These are phyloP conservation scores for Fusarium ambrosium DNA, from an alignment of 2,329 filamentous ascomycete genomes.

Conservation along the genomic window DNA sequence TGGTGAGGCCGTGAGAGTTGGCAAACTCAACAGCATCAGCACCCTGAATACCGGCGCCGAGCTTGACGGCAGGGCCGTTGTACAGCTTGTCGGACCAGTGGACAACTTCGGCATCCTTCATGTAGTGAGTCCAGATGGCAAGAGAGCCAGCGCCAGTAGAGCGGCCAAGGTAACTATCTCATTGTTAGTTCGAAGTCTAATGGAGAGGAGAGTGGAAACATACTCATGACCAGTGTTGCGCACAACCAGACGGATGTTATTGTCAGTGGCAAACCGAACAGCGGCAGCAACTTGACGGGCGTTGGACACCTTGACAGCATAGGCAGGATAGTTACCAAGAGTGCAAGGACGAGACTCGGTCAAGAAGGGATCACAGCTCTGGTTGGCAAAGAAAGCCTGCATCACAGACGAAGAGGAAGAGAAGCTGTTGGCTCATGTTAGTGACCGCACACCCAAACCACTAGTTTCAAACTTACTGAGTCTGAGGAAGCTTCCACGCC, in stretches of 20 bases:
- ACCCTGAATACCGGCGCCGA: constrained; percentile 68
- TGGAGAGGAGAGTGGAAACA: not conserved
- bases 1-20: constrained; percentile 59
- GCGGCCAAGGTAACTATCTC: constrained; percentile 57
- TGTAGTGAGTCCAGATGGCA: constrained; percentile 57
- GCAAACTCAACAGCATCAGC: constrained; percentile 63
- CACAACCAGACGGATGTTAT: constrained; percentile 65
- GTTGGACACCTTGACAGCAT: constrained; percentile 54
- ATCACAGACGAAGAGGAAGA: constrained; percentile 48
- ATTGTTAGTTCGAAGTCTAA: not conserved
- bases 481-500: constrained; percentile 59
- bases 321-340: constrained; percentile 60
- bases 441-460: not conserved
- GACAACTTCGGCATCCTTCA: constrained; percentile 56
- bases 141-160: constrained; percentile 66
- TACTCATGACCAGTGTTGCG: constrained; percentile 68
- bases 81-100: constrained; percentile 60
- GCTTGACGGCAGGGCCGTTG: constrained; percentile 63
- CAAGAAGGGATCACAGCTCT: constrained; percentile 57
- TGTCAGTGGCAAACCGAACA: constrained; percentile 48
- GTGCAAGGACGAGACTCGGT: constrained; percentile 53
- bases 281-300: constrained; percentile 51
- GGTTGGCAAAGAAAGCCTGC: constrained; percentile 56
- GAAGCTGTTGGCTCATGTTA: constrained; percentile 22
- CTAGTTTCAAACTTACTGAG: constrained; percentile 55